Percentiles rank a stretch among this genome's conserved stretches.
Conservation (phyloP, 148 eudicot genomes). For the Polygonum aviculare region DNA sequence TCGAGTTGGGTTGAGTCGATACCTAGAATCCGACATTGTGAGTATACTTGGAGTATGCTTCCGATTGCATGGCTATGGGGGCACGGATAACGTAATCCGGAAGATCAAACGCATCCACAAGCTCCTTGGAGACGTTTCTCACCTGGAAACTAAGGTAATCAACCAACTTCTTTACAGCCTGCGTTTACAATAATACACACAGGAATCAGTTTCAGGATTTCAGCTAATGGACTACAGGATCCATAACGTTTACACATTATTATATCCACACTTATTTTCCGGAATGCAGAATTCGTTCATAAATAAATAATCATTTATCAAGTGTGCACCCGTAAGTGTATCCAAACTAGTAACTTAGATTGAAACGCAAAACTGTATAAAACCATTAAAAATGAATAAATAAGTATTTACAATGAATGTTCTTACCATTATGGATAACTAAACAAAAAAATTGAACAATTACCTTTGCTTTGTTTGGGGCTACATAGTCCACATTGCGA, state of each 20-base stretch:
- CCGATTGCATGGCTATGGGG: conserved; percentile 84
- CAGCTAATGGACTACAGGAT: neutral
- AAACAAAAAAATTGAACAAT: neutral
- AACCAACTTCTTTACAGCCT: conserved; percentile 89
- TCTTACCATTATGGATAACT: no score
- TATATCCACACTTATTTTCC: neutral
- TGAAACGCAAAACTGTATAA: no score
- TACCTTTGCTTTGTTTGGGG: conserved; percentile 99
- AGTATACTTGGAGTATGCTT: conserved; percentile 76
- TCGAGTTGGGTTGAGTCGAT: conserved; percentile 4
- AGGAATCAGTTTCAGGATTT: neutral
- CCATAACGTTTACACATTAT: neutral
- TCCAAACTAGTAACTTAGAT: no score
- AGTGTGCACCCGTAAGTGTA: no score
- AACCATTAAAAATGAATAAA: no score
- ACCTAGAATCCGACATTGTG: conserved; percentile 60
- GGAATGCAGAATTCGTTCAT: neutral
- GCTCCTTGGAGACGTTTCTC: conserved; percentile 75
- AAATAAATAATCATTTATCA: no score
- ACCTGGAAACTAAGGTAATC: conserved; percentile 88
- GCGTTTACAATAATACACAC: conserved; percentile 13
- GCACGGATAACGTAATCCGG: conserved; percentile 86
- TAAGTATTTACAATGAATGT: no score
- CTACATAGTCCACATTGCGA: conserved; percentile 94
- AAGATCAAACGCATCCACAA: conserved; percentile 82